Evolutionary conservation across 2,329 filamentous ascomycete species (phyloP), one percentile per base, ranked within the genome.

Genomic region (Colletotrichum endophyticum): DNA sequence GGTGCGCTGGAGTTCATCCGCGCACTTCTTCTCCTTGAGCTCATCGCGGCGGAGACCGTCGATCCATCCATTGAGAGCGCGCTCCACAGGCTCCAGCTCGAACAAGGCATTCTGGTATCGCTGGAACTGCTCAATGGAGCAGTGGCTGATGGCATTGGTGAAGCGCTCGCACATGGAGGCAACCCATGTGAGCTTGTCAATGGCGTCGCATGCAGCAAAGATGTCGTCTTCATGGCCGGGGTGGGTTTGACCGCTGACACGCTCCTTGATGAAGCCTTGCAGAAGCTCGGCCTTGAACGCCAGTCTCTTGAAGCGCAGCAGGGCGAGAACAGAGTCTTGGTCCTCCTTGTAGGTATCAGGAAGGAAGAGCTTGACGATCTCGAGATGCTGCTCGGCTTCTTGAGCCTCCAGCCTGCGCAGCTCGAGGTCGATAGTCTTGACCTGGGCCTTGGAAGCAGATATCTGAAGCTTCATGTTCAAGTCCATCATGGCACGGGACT

Each of bases 401-500:
- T 98, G 94, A 0, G 96, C 96, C 80, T 98, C 95, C 82, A 99
- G 91, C 73, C 94, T 94, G 70, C 94, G 92, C 73, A 99, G 88
- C 83, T 99, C 96, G 34, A 98, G 89, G 79, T 98, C 96, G 78
- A 99, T 98, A 0, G 96, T 96, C 87, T 98, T 99, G 81, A 95
- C 93, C 84, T 98, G 96, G 4, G 96, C 94, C 87, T 98, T 98
- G 56, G 95, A 92, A 13, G 96, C 96, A 15, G 96, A 98, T 72
- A 95, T 91, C 82, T 98, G 96, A 59, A 99, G 90, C 86, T 98
- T 98, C 90, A 96, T 92, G 84, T 99, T 99, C 62, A 99, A 90
- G 81, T 99, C 96, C 92, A 98, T 95, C 94, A 99, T 98, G 70
- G 96, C 96, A 78, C 96, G 92, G 61, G 96, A 98, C 78, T 95